Evolutionary conservation across 73 alveolate genomes (phyloP).

Genomic region (Loxodes magnus): DNA sequence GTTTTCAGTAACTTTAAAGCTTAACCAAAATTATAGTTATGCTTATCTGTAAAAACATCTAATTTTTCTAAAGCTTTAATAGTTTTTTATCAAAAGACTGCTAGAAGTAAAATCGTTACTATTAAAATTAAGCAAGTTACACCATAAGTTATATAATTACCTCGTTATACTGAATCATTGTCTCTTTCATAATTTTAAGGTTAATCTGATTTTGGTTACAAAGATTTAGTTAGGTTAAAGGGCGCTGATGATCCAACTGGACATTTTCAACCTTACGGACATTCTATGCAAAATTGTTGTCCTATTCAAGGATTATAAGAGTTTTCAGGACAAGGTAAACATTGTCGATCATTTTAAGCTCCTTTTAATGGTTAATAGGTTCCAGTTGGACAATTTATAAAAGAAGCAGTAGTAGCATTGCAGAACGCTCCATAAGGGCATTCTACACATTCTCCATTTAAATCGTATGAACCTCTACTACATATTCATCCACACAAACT

Average conservation of each 20-base stretch:
- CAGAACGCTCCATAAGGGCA: background rate
- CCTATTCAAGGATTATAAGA: background rate
- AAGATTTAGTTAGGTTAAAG: background rate
- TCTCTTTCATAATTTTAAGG: background rate
- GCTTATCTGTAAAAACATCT: background rate
- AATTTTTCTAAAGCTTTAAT: no score
- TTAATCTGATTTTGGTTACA: background rate
- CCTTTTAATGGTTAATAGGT: background rate
- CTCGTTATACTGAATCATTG: background rate
- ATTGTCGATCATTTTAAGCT: background rate
- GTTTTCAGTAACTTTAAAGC: background rate
- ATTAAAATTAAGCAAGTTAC: background rate
- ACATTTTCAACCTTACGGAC: background rate
- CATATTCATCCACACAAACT: no score
- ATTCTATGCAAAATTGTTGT: background rate
- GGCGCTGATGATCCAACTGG: background rate
- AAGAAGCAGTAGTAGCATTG: background rate
- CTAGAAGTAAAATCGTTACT: background rate
- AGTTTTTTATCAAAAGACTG: background rate
- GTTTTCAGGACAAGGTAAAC: background rate
- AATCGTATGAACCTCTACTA: background rate
- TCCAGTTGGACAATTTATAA: background rate
- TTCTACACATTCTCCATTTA: background rate
- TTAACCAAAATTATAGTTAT: background rate
- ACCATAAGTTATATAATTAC: background rate